Evolutionary conservation across 2,329 filamentous ascomycete genomes (phyloP).

Genomic region (Aspergillus aculeatinus): DNA sequence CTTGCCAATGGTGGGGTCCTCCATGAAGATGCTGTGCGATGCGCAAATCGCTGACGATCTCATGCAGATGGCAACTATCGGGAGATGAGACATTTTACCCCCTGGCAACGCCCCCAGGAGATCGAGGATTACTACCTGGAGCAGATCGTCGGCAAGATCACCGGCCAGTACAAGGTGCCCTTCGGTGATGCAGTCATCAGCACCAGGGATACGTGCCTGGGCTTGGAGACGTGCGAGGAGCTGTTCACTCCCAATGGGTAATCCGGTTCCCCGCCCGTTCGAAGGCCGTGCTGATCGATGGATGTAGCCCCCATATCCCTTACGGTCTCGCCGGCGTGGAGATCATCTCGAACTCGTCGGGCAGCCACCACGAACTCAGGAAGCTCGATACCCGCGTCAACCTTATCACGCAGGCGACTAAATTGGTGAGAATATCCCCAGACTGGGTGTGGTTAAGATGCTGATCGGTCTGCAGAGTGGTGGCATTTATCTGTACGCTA

Average conservation of each 20-base stretch:
- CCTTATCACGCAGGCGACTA: slow-evolving; percentile 66
- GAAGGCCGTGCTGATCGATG: slow-evolving; percentile 16
- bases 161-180: slow-evolving; percentile 56
- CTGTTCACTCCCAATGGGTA: slow-evolving; percentile 58
- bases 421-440: slow-evolving; percentile 19
- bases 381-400: slow-evolving; percentile 65
- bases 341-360: slow-evolving; percentile 69
- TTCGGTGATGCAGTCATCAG: slow-evolving; percentile 69
- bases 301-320: slow-evolving; percentile 53
- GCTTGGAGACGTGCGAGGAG: slow-evolving; percentile 68
- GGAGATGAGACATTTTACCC: slow-evolving; percentile 63
- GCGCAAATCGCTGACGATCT: neutral
- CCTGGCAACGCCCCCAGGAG: slow-evolving; percentile 58
- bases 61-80: slow-evolving; percentile 60
- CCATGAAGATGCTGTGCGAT: neutral
- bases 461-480: slow-evolving; percentile 35
- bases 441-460: neutral
- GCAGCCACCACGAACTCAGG: slow-evolving; percentile 65
- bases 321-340: slow-evolving; percentile 66
- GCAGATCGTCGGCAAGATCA: slow-evolving; percentile 57
- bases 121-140: slow-evolving; percentile 66
- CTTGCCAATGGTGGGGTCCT: slow-evolving; percentile 58
- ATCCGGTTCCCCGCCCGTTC: neutral
- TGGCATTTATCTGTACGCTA: slow-evolving; percentile 59
- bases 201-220: slow-evolving; percentile 62